A percentile compares a stretch with the other conserved stretches of the same genome.
Evolutionary conservation across 495 filamentous ascomycete species (phyloP).

Genomic region (Endocarpon pusillum): DNA sequence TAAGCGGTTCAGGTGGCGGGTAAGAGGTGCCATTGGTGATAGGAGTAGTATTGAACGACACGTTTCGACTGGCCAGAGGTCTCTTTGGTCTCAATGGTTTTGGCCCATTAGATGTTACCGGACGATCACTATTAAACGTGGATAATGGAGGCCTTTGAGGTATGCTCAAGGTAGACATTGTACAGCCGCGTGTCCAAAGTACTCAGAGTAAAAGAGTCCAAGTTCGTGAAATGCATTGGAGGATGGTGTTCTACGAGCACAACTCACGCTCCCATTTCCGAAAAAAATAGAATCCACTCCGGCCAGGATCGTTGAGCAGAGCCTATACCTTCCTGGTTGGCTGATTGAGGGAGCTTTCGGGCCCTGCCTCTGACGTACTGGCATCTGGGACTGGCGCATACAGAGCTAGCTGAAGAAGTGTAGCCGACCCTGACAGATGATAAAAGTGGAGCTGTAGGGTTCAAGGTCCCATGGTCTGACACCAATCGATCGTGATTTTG

Average conservation of each 20-base stretch:
- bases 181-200: not conserved
- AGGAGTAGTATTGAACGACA: not conserved
- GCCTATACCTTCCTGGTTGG: not conserved
- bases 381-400: not conserved
- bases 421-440: no score
- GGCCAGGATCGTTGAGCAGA: no score
- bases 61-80: conserved; percentile 1
- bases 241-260: not conserved
- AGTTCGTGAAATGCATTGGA: not conserved
- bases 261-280: no score
- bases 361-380: conserved; percentile 1
- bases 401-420: no score
- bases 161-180: not conserved
- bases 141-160: not conserved
- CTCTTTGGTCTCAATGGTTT: not conserved
- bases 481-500: no score
- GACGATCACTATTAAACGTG: not conserved
- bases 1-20: not conserved
- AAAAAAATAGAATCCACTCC: no score
- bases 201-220: not conserved
- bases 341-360: no score
- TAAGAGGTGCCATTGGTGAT: not conserved
- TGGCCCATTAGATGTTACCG: not conserved
- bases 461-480: no score
- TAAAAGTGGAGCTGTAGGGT: no score